phyloP scores from a whole-genome alignment of 2,329 filamentous ascomycete species.

The Ilyonectria robusta region DNA sequence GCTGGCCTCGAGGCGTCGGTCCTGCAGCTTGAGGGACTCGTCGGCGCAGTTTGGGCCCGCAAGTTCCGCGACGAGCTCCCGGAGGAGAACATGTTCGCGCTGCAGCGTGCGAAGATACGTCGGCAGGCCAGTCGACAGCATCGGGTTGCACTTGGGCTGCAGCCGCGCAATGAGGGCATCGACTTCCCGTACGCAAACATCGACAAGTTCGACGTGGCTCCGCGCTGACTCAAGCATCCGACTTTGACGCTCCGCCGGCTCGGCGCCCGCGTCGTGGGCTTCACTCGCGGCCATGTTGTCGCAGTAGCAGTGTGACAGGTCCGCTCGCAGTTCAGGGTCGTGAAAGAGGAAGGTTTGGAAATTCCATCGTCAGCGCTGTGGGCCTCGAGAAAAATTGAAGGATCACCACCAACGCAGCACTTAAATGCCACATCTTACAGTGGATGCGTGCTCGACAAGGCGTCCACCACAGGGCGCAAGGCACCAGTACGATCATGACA shows the following conservation, averaged over 20 bases:
- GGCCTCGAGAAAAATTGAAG: not conserved
- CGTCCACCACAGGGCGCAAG: not conserved
- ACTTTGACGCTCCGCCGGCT: conserved; percentile 21
- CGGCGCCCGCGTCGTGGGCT: not conserved
- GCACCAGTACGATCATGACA: not conserved
- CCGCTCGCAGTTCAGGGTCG: not conserved
- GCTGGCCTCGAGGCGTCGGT: conserved; percentile 44
- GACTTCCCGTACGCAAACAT: conserved; percentile 25
- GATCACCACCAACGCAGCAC: not conserved
- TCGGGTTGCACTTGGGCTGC: conserved; percentile 7
- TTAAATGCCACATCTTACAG: not conserved
- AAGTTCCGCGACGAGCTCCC: conserved; percentile 29
- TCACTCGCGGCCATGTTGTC: not conserved
- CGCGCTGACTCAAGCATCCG: conserved; percentile 38
- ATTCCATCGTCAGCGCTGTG: not conserved
- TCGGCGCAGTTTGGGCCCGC: conserved; percentile 19
- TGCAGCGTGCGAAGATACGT: conserved; percentile 41
- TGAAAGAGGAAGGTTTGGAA: not conserved
- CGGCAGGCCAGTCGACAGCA: conserved; percentile 40
- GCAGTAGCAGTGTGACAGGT: not conserved
- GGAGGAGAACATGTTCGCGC: conserved; percentile 34
- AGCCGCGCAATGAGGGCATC: conserved; percentile 20
- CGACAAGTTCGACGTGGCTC: conserved; percentile 7
- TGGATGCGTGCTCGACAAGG: not conserved
- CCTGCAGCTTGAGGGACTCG: conserved; percentile 28